Base-by-base conservation (phyloP, 2,329 filamentous ascomycete species). In the Penicillium sp. region DNA sequence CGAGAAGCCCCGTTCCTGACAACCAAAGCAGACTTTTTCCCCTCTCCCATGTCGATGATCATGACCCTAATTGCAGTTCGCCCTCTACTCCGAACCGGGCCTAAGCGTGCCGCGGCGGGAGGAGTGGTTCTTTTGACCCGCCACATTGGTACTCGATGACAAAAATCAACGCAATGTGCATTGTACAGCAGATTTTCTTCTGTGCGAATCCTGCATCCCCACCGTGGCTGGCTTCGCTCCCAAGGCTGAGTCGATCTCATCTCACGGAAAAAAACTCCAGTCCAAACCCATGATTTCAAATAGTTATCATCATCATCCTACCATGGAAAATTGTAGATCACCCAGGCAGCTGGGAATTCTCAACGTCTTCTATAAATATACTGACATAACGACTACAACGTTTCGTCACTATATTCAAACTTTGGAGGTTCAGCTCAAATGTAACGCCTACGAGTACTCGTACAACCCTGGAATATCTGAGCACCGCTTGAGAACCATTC, bases 121-220 rank as follows among this genome's bases (percentile, higher is more conserved):
- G 18, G 31, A 51, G 16, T 34, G 39, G 46, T 48, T 46, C 34
- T 22, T 22, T 34, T 14, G 14, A 22, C 54, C 57, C 55, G 41
- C 49, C 45, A 47, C 32, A 54, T 46, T 56, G 55, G 56, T 52
- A 31, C 31, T 48, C 16, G 32, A 52, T 4, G 4, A 18, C 18
- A 16, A 27, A 18, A 41, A 34, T 11, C 18, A 34, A 22, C 31
- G 16, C 40, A 22, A n/a, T 4, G 31, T 49, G 45, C 50, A 44
- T 48, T 6, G 45, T 53, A 45, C 50, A 53, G 29, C 36, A 22
- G 32, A 45, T 39, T 45, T 24, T 50, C 46, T 39, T 21, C 40
- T 13, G 9, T 29, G 16, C 29, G 32, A 40, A 14, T 13, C n/a
- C 13, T 29, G 40, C 29, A 38, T 43, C 7, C 18, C 39, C 44